These are phyloP conservation scores for Stagonosporopsis cucurbitacearum DNA, from an alignment of 2,329 filamentous ascomycete genomes.

Conservation along the genomic window DNA sequence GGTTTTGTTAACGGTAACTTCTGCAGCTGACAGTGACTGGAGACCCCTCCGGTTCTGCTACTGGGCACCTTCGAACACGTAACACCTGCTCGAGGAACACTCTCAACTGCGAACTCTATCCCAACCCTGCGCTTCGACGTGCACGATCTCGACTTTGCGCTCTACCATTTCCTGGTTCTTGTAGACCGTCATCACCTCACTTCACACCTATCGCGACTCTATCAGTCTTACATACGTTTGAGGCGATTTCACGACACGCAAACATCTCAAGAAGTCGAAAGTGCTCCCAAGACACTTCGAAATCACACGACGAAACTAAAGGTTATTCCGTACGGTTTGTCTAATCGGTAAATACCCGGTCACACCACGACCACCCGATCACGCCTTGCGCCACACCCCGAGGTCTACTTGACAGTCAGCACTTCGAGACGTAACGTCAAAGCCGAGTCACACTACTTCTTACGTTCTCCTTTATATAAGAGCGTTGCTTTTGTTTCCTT, in stretches of 20 bases:
- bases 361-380: conserved; percentile 50
- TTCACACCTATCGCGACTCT: conserved; percentile 24
- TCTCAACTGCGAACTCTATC: conserved; percentile 42
- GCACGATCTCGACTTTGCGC: conserved; percentile 25
- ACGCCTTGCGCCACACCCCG: conserved; percentile 41
- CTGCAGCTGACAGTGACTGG: conserved; percentile 55
- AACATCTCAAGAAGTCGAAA: conserved; percentile 29
- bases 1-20: conserved; percentile 51
- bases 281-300: conserved; percentile 29
- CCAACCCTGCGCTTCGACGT: conserved; percentile 32
- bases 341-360: conserved; percentile 49
- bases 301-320: conserved; percentile 46
- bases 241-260: conserved; percentile 26
- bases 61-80: conserved; percentile 44
- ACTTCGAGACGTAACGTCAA: conserved; percentile 46
- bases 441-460: conserved; percentile 40
- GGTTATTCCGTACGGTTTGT: conserved; percentile 47
- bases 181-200: conserved; percentile 18
- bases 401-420: conserved; percentile 46
- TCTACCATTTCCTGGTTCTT: conserved; percentile 22
- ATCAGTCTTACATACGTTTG: conserved; percentile 22
- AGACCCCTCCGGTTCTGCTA: conserved; percentile 44
- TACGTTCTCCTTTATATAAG: conserved; percentile 31
- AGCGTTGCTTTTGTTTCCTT: conserved; percentile 30
- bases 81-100: conserved; percentile 38